A percentile compares a stretch with the other conserved stretches of the same genome.
These are phyloP conservation scores for Daldinia sp. DNA, from an alignment of 2,329 filamentous ascomycete species.

Conservation along the genomic window DNA sequence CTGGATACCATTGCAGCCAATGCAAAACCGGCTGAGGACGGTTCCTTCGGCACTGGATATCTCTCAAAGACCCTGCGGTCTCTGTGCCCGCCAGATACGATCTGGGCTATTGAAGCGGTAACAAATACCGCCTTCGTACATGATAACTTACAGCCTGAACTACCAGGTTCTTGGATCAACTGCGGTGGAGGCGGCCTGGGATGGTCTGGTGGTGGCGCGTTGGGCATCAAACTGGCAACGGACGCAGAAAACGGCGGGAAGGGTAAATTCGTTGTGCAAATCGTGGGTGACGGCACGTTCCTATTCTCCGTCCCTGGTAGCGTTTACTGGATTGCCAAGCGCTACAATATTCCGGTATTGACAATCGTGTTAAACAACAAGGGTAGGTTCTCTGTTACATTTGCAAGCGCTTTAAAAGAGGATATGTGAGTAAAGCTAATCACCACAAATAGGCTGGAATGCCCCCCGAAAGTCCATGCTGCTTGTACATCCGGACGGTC, in stretches of 20 bases:
- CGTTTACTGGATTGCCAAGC: slow-evolving; percentile 67
- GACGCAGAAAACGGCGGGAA: slow-evolving; percentile 56
- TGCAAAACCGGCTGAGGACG: slow-evolving; percentile 70
- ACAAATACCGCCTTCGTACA: slow-evolving; percentile 75
- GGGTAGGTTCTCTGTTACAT: slow-evolving; percentile 52
- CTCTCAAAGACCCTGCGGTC: slow-evolving; percentile 54
- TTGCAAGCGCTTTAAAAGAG: not conserved
- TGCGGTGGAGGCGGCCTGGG: slow-evolving; percentile 66
- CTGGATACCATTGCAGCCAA: slow-evolving; percentile 70
- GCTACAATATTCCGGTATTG: slow-evolving; percentile 66
- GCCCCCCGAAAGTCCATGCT: slow-evolving; percentile 68
- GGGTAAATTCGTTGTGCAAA: slow-evolving; percentile 65
- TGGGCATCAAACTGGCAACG: slow-evolving; percentile 63
- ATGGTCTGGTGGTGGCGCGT: slow-evolving; percentile 64
- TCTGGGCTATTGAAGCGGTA: slow-evolving; percentile 81
- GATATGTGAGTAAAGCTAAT: slow-evolving; percentile 6
- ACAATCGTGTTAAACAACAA: slow-evolving; percentile 70
- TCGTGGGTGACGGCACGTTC: slow-evolving; percentile 69
- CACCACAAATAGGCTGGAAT: slow-evolving; percentile 63
- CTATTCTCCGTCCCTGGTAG: slow-evolving; percentile 67
- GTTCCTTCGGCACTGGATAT: slow-evolving; percentile 68
- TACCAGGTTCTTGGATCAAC: slow-evolving; percentile 65
- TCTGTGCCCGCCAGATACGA: slow-evolving; percentile 64
- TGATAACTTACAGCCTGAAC: slow-evolving; percentile 73
- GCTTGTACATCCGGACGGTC: slow-evolving; percentile 69